A percentile compares a stretch with the other conserved stretches of the same genome.
Conservation (phyloP, 73 alveolate genomes). For the Symbiodinium natans region DNA sequence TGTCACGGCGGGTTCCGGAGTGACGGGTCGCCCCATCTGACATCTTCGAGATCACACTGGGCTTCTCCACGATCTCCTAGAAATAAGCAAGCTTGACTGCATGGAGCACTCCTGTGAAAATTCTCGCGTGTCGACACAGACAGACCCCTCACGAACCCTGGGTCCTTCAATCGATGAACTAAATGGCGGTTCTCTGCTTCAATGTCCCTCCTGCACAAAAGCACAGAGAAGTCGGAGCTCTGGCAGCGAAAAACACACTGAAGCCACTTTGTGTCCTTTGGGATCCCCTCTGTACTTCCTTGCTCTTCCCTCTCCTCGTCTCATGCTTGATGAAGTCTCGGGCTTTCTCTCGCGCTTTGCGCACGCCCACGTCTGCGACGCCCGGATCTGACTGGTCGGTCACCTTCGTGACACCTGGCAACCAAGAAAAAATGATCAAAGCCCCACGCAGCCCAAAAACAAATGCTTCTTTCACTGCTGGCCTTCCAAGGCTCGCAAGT, state of each 20-base stretch:
- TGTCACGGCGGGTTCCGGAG: conserved; percentile 4
- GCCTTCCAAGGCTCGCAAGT: conserved; percentile 49
- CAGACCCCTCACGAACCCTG: neutral
- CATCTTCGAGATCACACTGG: conserved; percentile 25
- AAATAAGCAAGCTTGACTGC: no score
- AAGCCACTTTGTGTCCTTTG: no score
- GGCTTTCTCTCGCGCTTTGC: conserved; percentile 69
- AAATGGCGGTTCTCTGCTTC: conserved; percentile 47
- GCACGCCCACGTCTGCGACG: conserved; percentile 24
- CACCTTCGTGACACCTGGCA: conserved; percentile 40
- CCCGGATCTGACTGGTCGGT: conserved; percentile 60
- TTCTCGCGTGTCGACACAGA: no score
- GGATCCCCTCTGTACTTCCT: no score
- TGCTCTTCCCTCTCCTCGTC: conserved; percentile 35
- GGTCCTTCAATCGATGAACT: conserved; percentile 61
- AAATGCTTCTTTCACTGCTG: neutral
- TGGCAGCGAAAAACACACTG: no score
- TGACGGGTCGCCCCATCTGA: conserved; percentile 11
- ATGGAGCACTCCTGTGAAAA: no score
- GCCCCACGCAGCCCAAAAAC: neutral
- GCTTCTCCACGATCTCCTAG: conserved; percentile 82
- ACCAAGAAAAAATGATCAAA: neutral
- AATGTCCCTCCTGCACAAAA: conserved; percentile 52
- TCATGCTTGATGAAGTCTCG: conserved; percentile 43
- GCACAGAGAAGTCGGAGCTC: no score